A percentile compares a stretch with the other conserved stretches of the same genome.
phyloP scores from a whole-genome alignment of 2,329 filamentous ascomycete genomes.

The Stachybotrys echinatus region DNA sequence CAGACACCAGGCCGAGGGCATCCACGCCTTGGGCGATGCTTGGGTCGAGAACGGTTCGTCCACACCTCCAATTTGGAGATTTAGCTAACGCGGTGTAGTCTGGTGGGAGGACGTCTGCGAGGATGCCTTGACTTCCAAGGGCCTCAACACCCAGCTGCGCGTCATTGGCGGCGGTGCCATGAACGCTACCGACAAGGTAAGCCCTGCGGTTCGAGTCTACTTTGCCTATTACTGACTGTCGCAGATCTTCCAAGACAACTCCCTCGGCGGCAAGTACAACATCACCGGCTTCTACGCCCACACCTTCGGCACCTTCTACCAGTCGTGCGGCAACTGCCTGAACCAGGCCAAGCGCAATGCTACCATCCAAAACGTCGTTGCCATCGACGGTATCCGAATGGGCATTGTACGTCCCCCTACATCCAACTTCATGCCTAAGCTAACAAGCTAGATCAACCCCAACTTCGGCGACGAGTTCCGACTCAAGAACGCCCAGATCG shows the following conservation, averaged over 20 bases:
- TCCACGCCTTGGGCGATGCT: constrained; percentile 22
- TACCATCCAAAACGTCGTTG: constrained; percentile 21
- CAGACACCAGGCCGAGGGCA: constrained; percentile 25
- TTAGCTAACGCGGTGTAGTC: constrained; percentile 7
- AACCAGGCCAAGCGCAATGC: constrained; percentile 19
- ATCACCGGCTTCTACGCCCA: constrained; percentile 23
- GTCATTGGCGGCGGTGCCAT: constrained; percentile 20
- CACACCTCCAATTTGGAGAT: neutral
- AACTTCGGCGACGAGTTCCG: constrained; percentile 22
- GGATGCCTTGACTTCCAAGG: constrained; percentile 20
- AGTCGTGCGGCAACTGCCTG: constrained; percentile 21
- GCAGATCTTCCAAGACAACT: constrained; percentile 23
- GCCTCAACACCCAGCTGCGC: constrained; percentile 19
- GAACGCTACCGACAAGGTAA: constrained; percentile 22
- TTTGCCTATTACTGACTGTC: neutral
- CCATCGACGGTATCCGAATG: constrained; percentile 14
- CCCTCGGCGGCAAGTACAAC: constrained; percentile 22
- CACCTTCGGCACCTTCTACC: constrained; percentile 21
- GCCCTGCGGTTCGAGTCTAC: neutral
- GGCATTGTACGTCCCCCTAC: constrained; percentile 15
- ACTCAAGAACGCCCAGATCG: constrained; percentile 18
- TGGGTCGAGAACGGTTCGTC: constrained; percentile 22
- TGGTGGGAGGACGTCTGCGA: constrained; percentile 25
- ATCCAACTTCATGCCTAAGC: neutral
- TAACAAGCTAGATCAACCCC: constrained; percentile 17